Conservation (phyloP, 2,329 filamentous ascomycete genomes). For the Tolypocladium guangdongense region DNA sequence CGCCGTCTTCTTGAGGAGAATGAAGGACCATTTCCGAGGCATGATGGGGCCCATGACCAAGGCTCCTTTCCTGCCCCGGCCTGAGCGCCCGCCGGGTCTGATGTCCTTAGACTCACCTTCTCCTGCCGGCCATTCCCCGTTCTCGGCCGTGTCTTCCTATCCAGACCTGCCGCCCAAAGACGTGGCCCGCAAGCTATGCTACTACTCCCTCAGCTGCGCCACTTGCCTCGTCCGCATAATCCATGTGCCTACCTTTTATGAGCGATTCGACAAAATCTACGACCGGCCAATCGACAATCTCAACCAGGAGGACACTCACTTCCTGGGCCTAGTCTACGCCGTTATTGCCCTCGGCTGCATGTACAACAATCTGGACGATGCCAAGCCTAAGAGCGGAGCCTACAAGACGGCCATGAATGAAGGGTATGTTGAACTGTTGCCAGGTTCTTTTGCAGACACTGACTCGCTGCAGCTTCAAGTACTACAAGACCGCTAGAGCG, state of each 20-base stretch:
- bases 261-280: constrained; percentile 68
- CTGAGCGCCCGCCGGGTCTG: constrained; percentile 36
- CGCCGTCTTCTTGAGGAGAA: constrained; percentile 72
- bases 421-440: constrained; percentile 32
- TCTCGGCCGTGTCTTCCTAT: constrained; percentile 37
- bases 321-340: constrained; percentile 60
- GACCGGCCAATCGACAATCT: constrained; percentile 52
- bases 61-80: constrained; percentile 45
- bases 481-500: constrained; percentile 56
- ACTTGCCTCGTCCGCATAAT: constrained; percentile 57
- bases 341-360: constrained; percentile 64
- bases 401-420: constrained; percentile 44
- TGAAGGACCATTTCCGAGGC: constrained; percentile 79
- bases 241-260: constrained; percentile 72
- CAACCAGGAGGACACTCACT: constrained; percentile 53
- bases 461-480: constrained; percentile 52
- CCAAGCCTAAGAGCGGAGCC: constrained; percentile 32
- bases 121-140: constrained; percentile 53
- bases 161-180: constrained; percentile 61
- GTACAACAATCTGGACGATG: constrained; percentile 50
- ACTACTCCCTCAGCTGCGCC: constrained; percentile 44
- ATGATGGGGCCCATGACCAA: constrained; percentile 56
- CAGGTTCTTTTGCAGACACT: neutral
- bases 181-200: constrained; percentile 40
- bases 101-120: constrained; percentile 59